Base-by-base conservation (phyloP, 2,329 filamentous ascomycete genomes). In the Fusarium secorum region DNA sequence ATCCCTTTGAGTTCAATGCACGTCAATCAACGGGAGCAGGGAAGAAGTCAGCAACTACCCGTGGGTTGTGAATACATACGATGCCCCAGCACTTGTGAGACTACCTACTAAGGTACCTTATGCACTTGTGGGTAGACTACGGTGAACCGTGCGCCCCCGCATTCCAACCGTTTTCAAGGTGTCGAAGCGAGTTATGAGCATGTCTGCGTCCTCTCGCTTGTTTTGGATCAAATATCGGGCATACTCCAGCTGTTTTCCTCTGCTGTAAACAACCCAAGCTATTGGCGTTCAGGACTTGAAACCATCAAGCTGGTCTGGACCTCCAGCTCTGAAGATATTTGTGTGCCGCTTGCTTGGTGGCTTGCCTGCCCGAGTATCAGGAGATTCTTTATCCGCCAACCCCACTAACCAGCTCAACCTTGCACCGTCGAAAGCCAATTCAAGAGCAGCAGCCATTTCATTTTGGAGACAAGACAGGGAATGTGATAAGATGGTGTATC, bases 101-200 rank as follows among this genome's bases (percentile, higher is more conserved):
- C 28, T 32, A 49, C 10, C 9, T 17, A n/a, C n/a, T 24, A 24
- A 24, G 24, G 24, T 28, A 39, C 22, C 22, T 44, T 44, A 46
- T 24, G 59, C 54, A 32, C n/a, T 22, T 49, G 36, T 46, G 38
- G 38, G 28, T 44, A n/a, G 30, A n/a, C n/a, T 41, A 46, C 35
- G n/a, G 44, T 69, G 64, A 56, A 56, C 69, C 64, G 69, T 71
- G 69, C 69, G 64, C 65, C 69, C 68, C 69, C 68, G 68, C 68
- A 71, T 72, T 66, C 68, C 64, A 70, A 57, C 60, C 65, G 68
- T 57, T 71, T 59, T 56, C 39, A 69, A 65, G 26, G 22, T 59
- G 44, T 33, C 32, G 15, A 51, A 45, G 32, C 33, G 22, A 38
- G 30, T 45, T 35, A 57, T 68, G 56, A 42, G 39, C 51, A 33